These are phyloP conservation scores for Vicia villosa DNA, from an alignment of 306 rosid genomes.

Conservation along the genomic window DNA sequence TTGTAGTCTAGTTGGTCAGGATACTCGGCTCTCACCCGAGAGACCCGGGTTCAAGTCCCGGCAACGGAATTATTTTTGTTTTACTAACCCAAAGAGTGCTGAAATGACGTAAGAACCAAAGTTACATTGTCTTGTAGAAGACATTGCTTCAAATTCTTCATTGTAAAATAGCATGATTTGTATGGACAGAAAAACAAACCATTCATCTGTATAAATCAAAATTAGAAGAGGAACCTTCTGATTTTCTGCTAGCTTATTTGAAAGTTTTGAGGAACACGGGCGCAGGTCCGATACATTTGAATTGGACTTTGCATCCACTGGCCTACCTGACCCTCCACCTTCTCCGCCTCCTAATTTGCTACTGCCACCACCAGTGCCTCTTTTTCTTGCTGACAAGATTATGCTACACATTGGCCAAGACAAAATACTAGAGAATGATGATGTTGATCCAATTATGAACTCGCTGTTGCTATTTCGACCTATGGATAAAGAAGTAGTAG, in stretches of 20 bases:
- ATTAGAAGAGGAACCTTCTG: constrained; percentile 78
- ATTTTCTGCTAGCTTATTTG: constrained; percentile 69
- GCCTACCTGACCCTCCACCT: constrained; percentile 53
- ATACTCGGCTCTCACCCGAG: too few species aligned
- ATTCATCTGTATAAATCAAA: too few species aligned
- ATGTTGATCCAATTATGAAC: constrained; percentile 34
- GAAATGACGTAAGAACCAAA: too few species aligned
- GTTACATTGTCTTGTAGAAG: too few species aligned
- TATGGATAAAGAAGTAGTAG: constrained; percentile 44
- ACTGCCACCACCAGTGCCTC: constrained; percentile 69
- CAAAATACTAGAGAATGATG: constrained; percentile 46
- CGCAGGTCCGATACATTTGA: constrained; percentile 72
- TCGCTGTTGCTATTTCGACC: constrained; percentile 40
- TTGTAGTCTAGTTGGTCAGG: constrained; percentile 85
- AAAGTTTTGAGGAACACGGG: constrained; percentile 79
- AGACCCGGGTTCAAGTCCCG: too few species aligned
- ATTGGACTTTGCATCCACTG: constrained; percentile 53
- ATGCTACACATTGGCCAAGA: constrained; percentile 30
- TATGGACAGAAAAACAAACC: too few species aligned
- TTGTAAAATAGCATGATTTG: too few species aligned
- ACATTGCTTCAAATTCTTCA: too few species aligned
- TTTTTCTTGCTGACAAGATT: constrained; percentile 56
- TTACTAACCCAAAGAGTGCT: too few species aligned
- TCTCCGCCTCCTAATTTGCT: constrained; percentile 59
- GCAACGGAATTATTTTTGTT: too few species aligned